Evolutionary conservation across 2,329 filamentous ascomycete genomes (phyloP).

Genomic region (Stachybotrys chlorohalonatus): DNA sequence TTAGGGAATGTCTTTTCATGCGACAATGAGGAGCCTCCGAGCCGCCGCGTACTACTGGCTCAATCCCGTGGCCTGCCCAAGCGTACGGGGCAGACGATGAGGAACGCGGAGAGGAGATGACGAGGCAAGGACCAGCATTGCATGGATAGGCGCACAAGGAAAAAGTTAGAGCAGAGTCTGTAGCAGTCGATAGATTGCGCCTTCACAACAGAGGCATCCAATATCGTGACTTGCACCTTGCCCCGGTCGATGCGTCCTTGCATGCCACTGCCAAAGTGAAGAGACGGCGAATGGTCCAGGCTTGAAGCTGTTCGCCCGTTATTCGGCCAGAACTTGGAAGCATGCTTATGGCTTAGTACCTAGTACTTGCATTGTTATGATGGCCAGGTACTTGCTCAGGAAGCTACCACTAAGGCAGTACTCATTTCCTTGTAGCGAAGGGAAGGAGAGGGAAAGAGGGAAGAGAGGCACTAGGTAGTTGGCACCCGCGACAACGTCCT

Average conservation of each 20-base stretch:
- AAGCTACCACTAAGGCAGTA: no score
- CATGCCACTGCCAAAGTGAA: no score
- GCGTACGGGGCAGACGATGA: conserved; percentile 5
- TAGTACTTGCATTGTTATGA: no score
- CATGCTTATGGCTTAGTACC: no score
- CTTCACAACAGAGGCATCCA: background rate
- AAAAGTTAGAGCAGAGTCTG: conserved; percentile 14
- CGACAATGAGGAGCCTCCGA: conserved; percentile 36
- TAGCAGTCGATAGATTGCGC: background rate
- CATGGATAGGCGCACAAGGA: conserved; percentile 39
- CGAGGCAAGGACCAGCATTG: conserved; percentile 39
- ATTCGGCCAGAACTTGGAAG: no score
- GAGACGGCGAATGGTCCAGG: no score
- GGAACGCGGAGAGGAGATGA: conserved; percentile 35
- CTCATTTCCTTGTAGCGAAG: no score
- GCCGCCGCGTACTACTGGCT: conserved; percentile 25
- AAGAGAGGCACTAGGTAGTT: no score
- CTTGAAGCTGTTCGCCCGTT: no score
- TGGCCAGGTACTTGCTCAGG: no score
- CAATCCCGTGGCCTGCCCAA: conserved; percentile 1
- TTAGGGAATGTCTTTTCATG: conserved; percentile 17
- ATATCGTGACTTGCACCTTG: background rate
- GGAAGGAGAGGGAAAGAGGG: no score
- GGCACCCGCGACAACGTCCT: no score
- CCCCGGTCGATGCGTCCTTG: background rate